Evolutionary conservation across 768 basidiomycete species (phyloP), one percentile per base, ranked within the genome.

Genomic region (Psilocybe subaeruginosa): DNA sequence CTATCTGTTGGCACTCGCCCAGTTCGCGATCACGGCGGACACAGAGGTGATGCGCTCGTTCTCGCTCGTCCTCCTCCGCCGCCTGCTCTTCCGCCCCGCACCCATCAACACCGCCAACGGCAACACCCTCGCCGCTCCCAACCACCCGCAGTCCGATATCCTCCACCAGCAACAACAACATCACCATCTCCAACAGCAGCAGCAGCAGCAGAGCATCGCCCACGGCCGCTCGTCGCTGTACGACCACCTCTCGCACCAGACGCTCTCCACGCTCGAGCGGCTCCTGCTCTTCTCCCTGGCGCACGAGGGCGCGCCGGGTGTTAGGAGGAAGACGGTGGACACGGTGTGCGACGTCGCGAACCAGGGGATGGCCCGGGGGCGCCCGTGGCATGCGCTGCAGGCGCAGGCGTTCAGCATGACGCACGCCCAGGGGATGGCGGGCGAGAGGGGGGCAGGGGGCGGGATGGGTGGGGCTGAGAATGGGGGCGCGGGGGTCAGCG

Each of bases 41-140:
- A 90, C 90, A 0, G 91, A 92, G 72, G 88, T 92, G 75, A 93
- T 93, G 92, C 87, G 91, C 30, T 90, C 90, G 0, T 93, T 93
- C 74, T 91, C 92, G 1, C 79, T 93, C 30, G 91, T 94, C 8
- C 84, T 93, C 31, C 82, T 93, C 30, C 86, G 92, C 8, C 85
- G 92, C 4, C 81, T 94, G 3, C 83, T 92, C 31, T 93, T 94
- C 73, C 85, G 91, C 6, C 68, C 87, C 0, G 75, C 84, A 1
- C 83, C 79, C 52, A 29, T n/a, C 69, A 52, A 17, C 65, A 61
- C 29, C 67, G 29, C 29, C 60, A 43, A n/a, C 67, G 39, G 48
- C 59, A n/a, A 60, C 70, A 45, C 11, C 33, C 33, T 35, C 33
- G 23, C 23, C 23, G 2, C 23, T 9, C 66, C 2, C 48, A 45